Conservation (phyloP, 805 yeast species). For the Cyberlindnera saturnus region DNA sequence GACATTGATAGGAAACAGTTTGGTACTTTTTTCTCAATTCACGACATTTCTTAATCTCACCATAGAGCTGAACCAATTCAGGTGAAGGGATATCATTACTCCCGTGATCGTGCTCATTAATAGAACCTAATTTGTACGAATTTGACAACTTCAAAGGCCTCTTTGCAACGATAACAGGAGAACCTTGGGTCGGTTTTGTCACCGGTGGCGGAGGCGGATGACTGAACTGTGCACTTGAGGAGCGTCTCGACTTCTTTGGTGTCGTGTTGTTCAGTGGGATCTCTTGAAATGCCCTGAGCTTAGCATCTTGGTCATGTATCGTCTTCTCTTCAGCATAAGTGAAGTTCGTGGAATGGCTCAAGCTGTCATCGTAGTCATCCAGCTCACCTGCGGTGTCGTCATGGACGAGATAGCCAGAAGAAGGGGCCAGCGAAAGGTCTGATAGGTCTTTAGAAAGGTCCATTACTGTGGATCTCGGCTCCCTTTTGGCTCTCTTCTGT, state of each 20-base stretch:
- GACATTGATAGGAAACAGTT: constrained; percentile 62
- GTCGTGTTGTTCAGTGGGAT: constrained; percentile 4
- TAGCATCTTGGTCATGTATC: constrained; percentile 63
- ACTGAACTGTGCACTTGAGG: constrained; percentile 30
- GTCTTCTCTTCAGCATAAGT: constrained; percentile 60
- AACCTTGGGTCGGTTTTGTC: constrained; percentile 17
- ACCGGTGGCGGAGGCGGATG: constrained; percentile 35
- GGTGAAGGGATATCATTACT: constrained; percentile 57
- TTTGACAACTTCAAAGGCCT: constrained; percentile 3
- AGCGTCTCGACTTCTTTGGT: constrained; percentile 29
- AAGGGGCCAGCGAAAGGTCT: not conserved
- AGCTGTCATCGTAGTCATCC: not conserved
- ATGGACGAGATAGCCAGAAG: not conserved
- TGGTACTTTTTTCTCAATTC: constrained; percentile 74
- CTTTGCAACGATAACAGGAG: constrained; percentile 13
- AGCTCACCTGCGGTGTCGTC: not conserved
- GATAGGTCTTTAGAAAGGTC: constrained; percentile 2
- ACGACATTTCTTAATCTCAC: constrained; percentile 60
- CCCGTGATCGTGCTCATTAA: constrained; percentile 43
- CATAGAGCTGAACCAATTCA: constrained; percentile 59
- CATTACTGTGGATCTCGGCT: not conserved
- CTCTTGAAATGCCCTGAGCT: constrained; percentile 49
- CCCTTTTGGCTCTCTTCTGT: too few relatives aligned
- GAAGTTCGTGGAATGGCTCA: constrained; percentile 43
- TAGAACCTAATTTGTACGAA: constrained; percentile 38